Conservation (phyloP, 495 filamentous ascomycete genomes). For the Lasiosphaeria miniovina region DNA sequence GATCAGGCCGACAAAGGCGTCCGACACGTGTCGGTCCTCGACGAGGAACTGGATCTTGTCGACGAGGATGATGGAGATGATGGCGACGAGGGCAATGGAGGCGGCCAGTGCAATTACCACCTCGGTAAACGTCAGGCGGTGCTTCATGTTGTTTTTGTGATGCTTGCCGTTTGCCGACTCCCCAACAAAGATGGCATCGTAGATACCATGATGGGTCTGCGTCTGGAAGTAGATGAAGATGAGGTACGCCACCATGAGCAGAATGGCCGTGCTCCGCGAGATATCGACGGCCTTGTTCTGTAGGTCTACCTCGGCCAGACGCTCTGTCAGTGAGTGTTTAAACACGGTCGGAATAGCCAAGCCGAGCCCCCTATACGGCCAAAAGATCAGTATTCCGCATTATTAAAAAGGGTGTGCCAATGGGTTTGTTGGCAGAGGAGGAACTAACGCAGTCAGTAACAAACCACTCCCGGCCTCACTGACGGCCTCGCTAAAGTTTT, state of each 20-base stretch:
- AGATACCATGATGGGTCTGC: conserved; percentile 78
- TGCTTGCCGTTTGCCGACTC: conserved; percentile 70
- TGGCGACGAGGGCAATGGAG: conserved; percentile 67
- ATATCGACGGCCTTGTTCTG: conserved; percentile 56
- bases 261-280: conserved; percentile 70
- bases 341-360: conserved; percentile 83
- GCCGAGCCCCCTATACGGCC: conserved; percentile 57
- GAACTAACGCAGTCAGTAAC: conserved; percentile 67
- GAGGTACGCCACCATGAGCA: conserved; percentile 75
- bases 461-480: conserved; percentile 80
- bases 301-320: conserved; percentile 39
- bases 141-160: conserved; percentile 53
- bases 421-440: conserved; percentile 4
- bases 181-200: conserved; percentile 55
- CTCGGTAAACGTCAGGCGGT: conserved; percentile 78
- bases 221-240: conserved; percentile 81
- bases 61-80: conserved; percentile 82
- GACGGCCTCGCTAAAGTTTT: conserved; percentile 70
- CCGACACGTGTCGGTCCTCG: conserved; percentile 56
- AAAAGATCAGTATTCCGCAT: neutral
- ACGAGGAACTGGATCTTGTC: conserved; percentile 76
- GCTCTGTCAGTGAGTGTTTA: conserved; percentile 53
- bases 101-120: conserved; percentile 64
- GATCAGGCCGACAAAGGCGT: conserved; percentile 78
- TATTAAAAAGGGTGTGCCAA: conserved; percentile 12